Conservation (phyloP, 2,329 filamentous ascomycete genomes). For the Fusarium sp. region DNA sequence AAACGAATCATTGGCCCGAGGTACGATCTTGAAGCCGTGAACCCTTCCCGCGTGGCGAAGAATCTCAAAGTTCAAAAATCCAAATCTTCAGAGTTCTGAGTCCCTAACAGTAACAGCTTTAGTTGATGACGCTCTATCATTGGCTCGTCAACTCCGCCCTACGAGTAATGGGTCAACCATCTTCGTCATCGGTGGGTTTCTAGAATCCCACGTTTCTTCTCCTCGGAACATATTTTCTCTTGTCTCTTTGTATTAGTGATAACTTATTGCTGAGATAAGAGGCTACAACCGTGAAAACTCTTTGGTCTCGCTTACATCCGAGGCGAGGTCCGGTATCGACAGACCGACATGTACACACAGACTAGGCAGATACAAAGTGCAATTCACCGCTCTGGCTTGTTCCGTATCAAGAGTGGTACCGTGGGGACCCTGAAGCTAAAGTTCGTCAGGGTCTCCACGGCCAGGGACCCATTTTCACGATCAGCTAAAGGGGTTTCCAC, state of each 20-base stretch:
- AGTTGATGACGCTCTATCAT: constrained; percentile 5
- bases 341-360: constrained; percentile 23
- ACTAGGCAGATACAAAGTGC: constrained; percentile 11
- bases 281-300: constrained; percentile 5
- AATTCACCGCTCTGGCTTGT: constrained; percentile 34
- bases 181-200: constrained; percentile 35
- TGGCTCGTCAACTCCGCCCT: constrained; percentile 12
- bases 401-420: constrained; percentile 33
- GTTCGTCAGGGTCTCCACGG: constrained; percentile 20
- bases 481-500: constrained; percentile 32
- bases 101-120: background rate
- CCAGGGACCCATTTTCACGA: constrained; percentile 15
- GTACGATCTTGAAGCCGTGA: background rate
- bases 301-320: constrained; percentile 7
- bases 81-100: background rate
- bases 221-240: background rate
- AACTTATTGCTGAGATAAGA: constrained; percentile 8
- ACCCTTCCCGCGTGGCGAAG: constrained; percentile 20
- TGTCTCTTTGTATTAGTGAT: background rate
- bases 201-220: constrained; percentile 18
- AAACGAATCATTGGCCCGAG: constrained; percentile 5
- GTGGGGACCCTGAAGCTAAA: constrained; percentile 40
- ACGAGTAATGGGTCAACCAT: constrained; percentile 33
- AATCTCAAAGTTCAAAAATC: constrained; percentile 12
- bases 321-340: constrained; percentile 10